Base-by-base conservation (phyloP, 2,329 filamentous ascomycete species). In the Cercospora sp. region DNA sequence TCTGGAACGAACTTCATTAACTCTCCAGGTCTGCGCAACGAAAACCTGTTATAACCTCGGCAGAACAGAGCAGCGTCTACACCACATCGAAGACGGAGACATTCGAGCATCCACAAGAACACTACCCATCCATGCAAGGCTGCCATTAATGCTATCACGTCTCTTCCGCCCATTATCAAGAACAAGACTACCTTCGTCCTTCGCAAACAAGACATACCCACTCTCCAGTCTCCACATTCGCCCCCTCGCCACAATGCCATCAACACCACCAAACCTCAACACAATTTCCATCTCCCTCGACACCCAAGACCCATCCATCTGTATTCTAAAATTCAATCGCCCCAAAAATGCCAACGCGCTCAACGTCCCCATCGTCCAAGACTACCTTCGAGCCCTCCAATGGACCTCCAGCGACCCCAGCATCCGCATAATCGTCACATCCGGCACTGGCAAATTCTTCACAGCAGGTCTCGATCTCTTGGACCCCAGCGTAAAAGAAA, bases 361-460 rank as follows among this genome's bases (percentile, higher is more conserved):
- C 30, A 72, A 71, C 26, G 69, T 67, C 5, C 65, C 69, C 8
- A 53, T 69, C 1, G 63, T 73, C 1, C 60, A 71, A 45, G 71
- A 73, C 53, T 61, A 73, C 28, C 69, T 74, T 9, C 20, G 61
- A 6, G 71, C 72, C 12, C 63, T 73, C 13, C 57, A 66, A 62
- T 74, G 72, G 72, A 68, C 71, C 1, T 64, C 68, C 16, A 20
- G 58, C n/a, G 45, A 67, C n/a, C 31, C 64, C 2, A 23, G 45
- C 1, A 70, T 74, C 51, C 65, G 70, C 23, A 68, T 74, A 33
- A 71, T 74, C 30, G 23, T 73, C 31, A 71, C 71, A 3, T 72
- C 72, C 7, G 72, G 72, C 26, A 70, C 68, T 36, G 71, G 71
- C 5, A 72, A 71, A 57, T 74, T 73, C 64, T 73, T 70, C 55